Percentiles rank a stretch among this genome's conserved stretches.
Evolutionary conservation across 2,329 filamentous ascomycete genomes (phyloP).

Genomic region (Sarocladium strictum): DNA sequence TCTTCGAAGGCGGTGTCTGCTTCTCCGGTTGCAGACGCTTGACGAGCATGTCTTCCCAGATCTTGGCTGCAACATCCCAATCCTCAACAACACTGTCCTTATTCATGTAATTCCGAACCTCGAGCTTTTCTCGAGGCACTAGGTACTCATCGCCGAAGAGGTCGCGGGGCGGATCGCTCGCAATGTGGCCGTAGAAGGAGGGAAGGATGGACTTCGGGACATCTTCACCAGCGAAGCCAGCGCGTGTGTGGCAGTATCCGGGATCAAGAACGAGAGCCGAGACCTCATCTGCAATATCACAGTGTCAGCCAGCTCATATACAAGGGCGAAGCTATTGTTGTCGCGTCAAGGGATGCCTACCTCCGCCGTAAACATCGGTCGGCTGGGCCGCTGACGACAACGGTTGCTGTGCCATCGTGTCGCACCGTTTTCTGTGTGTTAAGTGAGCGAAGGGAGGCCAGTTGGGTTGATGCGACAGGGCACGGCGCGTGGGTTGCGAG

Average conservation of each 20-base stretch:
- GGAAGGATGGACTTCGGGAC: conserved; percentile 90
- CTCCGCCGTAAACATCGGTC: conserved; percentile 59
- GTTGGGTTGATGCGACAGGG: conserved; percentile 16
- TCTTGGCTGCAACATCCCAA: conserved; percentile 82
- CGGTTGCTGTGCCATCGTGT: conserved; percentile 49
- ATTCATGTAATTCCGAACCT: conserved; percentile 89
- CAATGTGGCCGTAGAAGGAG: conserved; percentile 73
- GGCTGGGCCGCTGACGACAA: conserved; percentile 51
- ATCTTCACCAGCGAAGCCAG: conserved; percentile 96
- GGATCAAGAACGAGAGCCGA: conserved; percentile 95
- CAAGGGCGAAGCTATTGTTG: not conserved
- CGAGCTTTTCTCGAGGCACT: conserved; percentile 66
- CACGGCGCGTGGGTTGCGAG: not conserved
- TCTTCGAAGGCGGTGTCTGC: conserved; percentile 63
- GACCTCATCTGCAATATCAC: conserved; percentile 69
- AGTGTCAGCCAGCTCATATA: conserved; percentile 12
- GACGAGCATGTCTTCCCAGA: conserved; percentile 92
- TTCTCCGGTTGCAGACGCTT: conserved; percentile 77
- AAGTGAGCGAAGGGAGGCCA: not conserved
- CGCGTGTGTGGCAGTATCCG: conserved; percentile 84
- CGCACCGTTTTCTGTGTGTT: not conserved
- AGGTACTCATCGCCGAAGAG: conserved; percentile 91
- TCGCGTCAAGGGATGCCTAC: conserved; percentile 28
- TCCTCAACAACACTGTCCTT: conserved; percentile 88
- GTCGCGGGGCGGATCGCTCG: conserved; percentile 39